Evolutionary conservation across 495 filamentous ascomycete species (phyloP), one percentile per base, ranked within the genome.

Genomic region (Penicillium pulvis): DNA sequence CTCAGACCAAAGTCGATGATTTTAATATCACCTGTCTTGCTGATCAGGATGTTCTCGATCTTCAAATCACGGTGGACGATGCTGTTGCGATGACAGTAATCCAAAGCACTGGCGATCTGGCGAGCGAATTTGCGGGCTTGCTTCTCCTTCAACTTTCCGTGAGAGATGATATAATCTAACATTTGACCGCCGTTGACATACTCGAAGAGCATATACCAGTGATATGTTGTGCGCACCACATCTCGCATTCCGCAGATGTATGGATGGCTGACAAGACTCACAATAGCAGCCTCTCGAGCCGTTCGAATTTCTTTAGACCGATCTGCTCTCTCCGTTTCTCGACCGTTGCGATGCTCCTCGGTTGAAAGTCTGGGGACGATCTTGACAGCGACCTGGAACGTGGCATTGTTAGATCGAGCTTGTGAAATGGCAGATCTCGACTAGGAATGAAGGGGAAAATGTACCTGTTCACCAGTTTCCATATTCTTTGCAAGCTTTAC

Each of bases 151-250:
- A 99, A 75, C 58, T 93, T 88, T 50, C 94, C 95, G 69, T 99
- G 94, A 12, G 92, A 97, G 67, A 99, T 99, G 73, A 99, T 99
- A 72, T 99, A 99, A 77, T 99, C 94, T 44, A 99, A 85, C 94
- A 99, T 99, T 73, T 99, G 94, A 14, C 94, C 95, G 49, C 94
- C 94, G 70, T 99, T 97, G 74, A 99, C 95, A 71, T 96, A 97
- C 77, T 99, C 94, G 69, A 98, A 99, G 23, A 99, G 85, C 94
- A 99, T 99, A 72, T 99, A 99, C 94, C 94, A 99, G 72, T 99
- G 94, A 73, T 96, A 94, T 66, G 92, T 90, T 17, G 94, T 98
- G 23, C 92, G 89, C 52, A 97, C 86, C 14, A 97, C 91, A 75
- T 99, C 94, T 58, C 92, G 84, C 85, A 99, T 92, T 7, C 88